These are phyloP conservation scores for Peronospora destructor DNA, from an alignment of 352 stramenopile genomes.

Conservation along the genomic window DNA sequence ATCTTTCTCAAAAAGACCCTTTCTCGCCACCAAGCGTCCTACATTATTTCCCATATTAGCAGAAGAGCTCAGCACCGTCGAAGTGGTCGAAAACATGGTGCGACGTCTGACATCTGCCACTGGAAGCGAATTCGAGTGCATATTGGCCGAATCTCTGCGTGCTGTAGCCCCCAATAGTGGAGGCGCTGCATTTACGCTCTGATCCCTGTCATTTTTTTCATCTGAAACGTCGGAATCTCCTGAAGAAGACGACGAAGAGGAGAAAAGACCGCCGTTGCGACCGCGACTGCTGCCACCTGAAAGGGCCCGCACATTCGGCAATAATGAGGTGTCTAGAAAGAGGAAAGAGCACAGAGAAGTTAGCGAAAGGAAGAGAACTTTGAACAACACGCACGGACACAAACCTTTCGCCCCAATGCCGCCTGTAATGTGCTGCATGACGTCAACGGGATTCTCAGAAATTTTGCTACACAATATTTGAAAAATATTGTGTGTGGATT, in stretches of 20 bases:
- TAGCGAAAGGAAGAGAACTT: not conserved
- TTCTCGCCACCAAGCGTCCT: conserved; percentile 33
- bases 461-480: not conserved
- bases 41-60: conserved; percentile 3
- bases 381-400: not conserved
- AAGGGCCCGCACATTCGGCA: conserved; percentile 14
- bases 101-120: conserved; percentile 23
- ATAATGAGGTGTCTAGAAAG: conserved; percentile 13
- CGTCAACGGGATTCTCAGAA: conserved; percentile 23
- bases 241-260: conserved; percentile 31
- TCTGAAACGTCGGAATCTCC: conserved; percentile 23
- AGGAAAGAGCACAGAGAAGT: not conserved
- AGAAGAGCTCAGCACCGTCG: conserved; percentile 19
- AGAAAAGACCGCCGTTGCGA: conserved; percentile 36
- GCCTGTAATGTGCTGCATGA: conserved; percentile 28
- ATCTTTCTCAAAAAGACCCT: conserved; percentile 70
- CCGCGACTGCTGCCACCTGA: conserved; percentile 16
- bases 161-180: conserved; percentile 9
- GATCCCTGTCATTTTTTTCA: conserved; percentile 10
- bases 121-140: conserved; percentile 19
- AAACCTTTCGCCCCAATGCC: conserved; percentile 4
- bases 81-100: conserved; percentile 37
- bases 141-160: conserved; percentile 25
- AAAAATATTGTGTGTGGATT: too few species aligned
- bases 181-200: conserved; percentile 10